phyloP scores from a whole-genome alignment of 805 yeast species.

The Cyberlindnera maritima region DNA sequence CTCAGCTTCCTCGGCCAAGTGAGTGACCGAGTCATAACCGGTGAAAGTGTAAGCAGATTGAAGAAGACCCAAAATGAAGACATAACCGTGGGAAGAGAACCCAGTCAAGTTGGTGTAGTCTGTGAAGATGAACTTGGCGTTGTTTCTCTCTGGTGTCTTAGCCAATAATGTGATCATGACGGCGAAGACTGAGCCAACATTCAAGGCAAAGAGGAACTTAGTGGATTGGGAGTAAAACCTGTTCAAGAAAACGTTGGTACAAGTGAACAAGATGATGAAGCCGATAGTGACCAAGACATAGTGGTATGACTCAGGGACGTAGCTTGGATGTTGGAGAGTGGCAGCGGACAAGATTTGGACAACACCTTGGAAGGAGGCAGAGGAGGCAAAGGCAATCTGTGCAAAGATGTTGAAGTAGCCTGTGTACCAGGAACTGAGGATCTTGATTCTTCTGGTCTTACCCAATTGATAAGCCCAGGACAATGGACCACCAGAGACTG shows the following conservation, averaged over 20 bases:
- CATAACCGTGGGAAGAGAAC: constrained; percentile 25
- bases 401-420: constrained; percentile 32
- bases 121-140: constrained; percentile 27
- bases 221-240: constrained; percentile 27
- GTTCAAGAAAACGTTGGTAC: constrained; percentile 23
- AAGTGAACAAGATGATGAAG: constrained; percentile 24
- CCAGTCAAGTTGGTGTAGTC: constrained; percentile 26
- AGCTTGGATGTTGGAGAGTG: constrained; percentile 18
- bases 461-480: constrained; percentile 35
- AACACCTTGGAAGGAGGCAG: constrained; percentile 28
- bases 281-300: constrained; percentile 24
- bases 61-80: constrained; percentile 27
- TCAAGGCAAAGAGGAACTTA: constrained; percentile 17
- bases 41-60: constrained; percentile 30
- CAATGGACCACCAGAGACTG: constrained; percentile 34
- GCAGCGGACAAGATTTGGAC: constrained; percentile 24
- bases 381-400: constrained; percentile 27
- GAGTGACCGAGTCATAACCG: constrained; percentile 35
- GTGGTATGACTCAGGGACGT: constrained; percentile 21
- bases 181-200: constrained; percentile 20
- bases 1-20: constrained; percentile 35
- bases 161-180: constrained; percentile 23
- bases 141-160: constrained; percentile 24
- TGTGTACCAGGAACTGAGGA: constrained; percentile 30
- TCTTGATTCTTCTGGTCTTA: constrained; percentile 23